Evolutionary conservation across 148 eudicot species (phyloP), one percentile per base, ranked within the genome.

Genomic region (Polygonum maritimum): DNA sequence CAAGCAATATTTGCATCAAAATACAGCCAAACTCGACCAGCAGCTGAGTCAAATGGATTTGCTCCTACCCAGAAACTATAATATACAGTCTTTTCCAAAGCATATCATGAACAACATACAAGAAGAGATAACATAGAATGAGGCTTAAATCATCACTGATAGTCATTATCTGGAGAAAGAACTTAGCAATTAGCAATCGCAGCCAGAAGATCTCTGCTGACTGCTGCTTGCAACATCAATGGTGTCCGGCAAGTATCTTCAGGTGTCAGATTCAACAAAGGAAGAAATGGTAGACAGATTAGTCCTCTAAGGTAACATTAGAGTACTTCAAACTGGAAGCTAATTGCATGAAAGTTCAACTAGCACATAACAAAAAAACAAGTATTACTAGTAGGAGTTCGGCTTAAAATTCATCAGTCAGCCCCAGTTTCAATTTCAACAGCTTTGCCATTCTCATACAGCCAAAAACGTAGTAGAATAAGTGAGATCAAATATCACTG

Each of bases 201-300:
- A 93, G 75, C 93, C 96, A 55, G 81, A 78, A 73, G 96, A 79
- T 58, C 89, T 88, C 81, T 76, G 87, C 80, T 91, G 98, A 79
- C 85, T 92, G 87, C 85, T 89, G 71, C 82, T 83, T 18, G 75
- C 93, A 71, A 89, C 98, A 55, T 93, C 98, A 78, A 93, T 93
- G 78, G 96, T 93, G 80, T 91, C 98, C 9, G 98, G 98, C 87
- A 93, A 73, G 82, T 89, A 93, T 91, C 98, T 93, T 75, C 78
- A 76, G 22, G 51, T 41, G 36, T 6, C 47, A 58, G 6, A 69
- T 49, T 62, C 19, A 22, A 18, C 48, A 55, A 65, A 58, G 73
- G 16, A 22, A 60, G 22, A 71, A 75, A 49, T 1, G 36, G 21
- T 11, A 52, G n/a, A 5, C 3, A 21, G 7, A 35, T 74, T 74